Base-by-base conservation (phyloP, 169 alveolate species). In the Babesia caballi region DNA sequence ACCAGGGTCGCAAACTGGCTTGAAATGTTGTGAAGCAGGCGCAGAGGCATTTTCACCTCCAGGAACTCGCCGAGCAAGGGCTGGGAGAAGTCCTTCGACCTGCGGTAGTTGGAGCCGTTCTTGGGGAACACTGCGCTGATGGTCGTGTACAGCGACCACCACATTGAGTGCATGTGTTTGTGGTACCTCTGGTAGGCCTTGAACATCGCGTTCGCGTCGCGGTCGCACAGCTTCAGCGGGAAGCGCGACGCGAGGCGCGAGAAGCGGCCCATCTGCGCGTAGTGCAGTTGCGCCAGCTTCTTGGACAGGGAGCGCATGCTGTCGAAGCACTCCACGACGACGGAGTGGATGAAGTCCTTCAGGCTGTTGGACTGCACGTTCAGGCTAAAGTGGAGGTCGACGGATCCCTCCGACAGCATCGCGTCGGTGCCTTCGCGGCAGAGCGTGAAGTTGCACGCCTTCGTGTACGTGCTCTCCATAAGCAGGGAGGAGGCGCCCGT, bases 61-160 rank as follows among this genome's bases (percentile, higher is more conserved):
- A 32, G 33, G 42, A 67, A 54, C 8, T 41, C 66, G 17, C 68
- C 78, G 7, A 67, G 27, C 1, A 67, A 21, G 19, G 78, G 78
- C 47, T 67, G 50, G 0, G 28, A 19, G 30, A 30, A 1, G 3
- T 42, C 78, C 50, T 36, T 67, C 4, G 19, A 1, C 35, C 59
- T 36, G 6, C 57, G 50, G 1, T n/a, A 52, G 3, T 23, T 19
- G n/a, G 78, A 27, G 2, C 3, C 41, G 19, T 40, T 33, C 42
- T n/a, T 49, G 35, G 78, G 78, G 32, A 67, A 67, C 11, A 53
- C 54, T 8, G 78, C 27, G 3, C 40, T 50, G 5, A 63, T 47
- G 32, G 73, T 63, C 12, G 61, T 23, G 21, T 32, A 63, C n/a
- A 63, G 9, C 15, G 53, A 32, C 73, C 59, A 63, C 58, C 60